phyloP scores from a whole-genome alignment of 2,329 filamentous ascomycete species.

The Biscogniauxia mediterranea region DNA sequence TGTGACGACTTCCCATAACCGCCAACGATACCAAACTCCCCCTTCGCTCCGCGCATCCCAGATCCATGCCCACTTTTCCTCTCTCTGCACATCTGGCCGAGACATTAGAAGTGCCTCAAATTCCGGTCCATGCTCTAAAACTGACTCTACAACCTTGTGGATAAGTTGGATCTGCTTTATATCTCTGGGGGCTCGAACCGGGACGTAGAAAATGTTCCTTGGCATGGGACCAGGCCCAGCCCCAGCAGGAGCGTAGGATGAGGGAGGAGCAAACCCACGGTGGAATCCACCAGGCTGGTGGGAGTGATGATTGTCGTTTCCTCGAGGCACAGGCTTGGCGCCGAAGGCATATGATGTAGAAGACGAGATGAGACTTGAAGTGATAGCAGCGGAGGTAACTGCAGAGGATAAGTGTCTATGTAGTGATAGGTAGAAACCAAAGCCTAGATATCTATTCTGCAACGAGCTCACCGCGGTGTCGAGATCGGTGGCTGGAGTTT shows the following conservation, averaged over 20 bases:
- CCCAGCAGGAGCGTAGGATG: slow-evolving; percentile 55
- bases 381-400: slow-evolving; percentile 47
- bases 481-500: slow-evolving; percentile 80
- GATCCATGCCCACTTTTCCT: slow-evolving; percentile 92
- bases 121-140: slow-evolving; percentile 77
- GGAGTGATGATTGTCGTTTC: slow-evolving; percentile 34
- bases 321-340: slow-evolving; percentile 62
- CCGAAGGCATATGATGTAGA: slow-evolving; percentile 68
- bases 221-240: slow-evolving; percentile 42
- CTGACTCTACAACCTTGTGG: slow-evolving; percentile 79
- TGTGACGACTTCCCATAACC: slow-evolving; percentile 83
- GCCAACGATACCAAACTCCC: slow-evolving; percentile 90
- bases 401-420: slow-evolving; percentile 82
- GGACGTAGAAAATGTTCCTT: slow-evolving; percentile 58
- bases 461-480: slow-evolving; percentile 74
- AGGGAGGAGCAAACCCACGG: slow-evolving; percentile 73
- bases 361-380: slow-evolving; percentile 41
- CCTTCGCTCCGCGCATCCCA: slow-evolving; percentile 80
- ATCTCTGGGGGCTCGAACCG: slow-evolving; percentile 73
- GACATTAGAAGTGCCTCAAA: slow-evolving; percentile 94
- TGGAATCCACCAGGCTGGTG: slow-evolving; percentile 44
- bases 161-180: slow-evolving; percentile 78
- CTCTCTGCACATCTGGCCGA: slow-evolving; percentile 74
- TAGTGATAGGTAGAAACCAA: slow-evolving; percentile 76
- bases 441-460: slow-evolving; percentile 82